These are phyloP conservation scores for Mycena capillaripes DNA, from an alignment of 768 basidiomycete genomes.

Conservation along the genomic window DNA sequence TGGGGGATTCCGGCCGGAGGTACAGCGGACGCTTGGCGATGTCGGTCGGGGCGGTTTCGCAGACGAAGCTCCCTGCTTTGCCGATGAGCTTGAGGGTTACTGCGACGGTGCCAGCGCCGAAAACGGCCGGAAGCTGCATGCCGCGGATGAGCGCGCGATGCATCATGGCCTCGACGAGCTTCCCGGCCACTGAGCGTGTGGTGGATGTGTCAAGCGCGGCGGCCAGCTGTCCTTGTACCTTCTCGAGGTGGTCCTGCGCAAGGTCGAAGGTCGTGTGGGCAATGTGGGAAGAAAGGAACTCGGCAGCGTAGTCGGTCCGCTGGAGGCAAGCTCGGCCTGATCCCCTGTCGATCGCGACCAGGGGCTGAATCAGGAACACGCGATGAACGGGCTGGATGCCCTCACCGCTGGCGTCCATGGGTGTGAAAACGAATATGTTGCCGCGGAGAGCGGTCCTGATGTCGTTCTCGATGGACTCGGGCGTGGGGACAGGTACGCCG, in stretches of 20 bases:
- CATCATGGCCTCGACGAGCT: conserved; percentile 20
- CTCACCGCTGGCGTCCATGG: not conserved
- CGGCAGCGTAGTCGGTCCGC: conserved; percentile 17
- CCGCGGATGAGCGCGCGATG: conserved; percentile 16
- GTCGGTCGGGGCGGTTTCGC: conserved; percentile 6
- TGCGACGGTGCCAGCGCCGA: conserved; percentile 12
- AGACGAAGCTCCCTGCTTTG: conserved; percentile 19
- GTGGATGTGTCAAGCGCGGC: not conserved
- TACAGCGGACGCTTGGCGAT: conserved; percentile 17
- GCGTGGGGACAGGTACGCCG: conserved; percentile 14
- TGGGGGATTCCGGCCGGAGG: conserved; percentile 5
- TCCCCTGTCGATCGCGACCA: not conserved
- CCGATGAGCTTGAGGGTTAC: not conserved
- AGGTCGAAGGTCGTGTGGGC: not conserved
- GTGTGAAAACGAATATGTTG: conserved; percentile 10
- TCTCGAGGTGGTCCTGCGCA: not conserved
- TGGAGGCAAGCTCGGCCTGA: conserved; percentile 12
- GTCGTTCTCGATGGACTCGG: not conserved
- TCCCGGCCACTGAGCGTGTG: conserved; percentile 16
- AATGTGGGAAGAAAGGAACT: not conserved
- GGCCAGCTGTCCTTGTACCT: conserved; percentile 12
- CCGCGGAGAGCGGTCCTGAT: not conserved
- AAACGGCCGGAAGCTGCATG: conserved; percentile 14
- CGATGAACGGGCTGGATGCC: not conserved
- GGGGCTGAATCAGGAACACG: conserved; percentile 8